These are phyloP conservation scores for Mallotus japonicus DNA, from an alignment of 441 rosid species.

Conservation along the genomic window DNA sequence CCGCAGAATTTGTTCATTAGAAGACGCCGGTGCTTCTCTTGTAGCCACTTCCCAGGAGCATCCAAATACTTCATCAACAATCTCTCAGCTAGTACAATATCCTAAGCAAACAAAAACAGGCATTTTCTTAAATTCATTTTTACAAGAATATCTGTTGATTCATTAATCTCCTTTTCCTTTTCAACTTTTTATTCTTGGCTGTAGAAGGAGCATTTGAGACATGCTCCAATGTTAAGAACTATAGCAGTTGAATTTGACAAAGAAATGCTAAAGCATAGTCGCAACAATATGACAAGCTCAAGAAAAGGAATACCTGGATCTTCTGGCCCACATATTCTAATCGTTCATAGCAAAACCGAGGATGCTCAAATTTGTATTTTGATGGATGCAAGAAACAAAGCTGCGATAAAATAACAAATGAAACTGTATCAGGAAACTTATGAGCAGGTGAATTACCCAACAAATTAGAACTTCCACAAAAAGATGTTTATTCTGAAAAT, in stretches of 20 bases:
- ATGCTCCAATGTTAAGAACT: neutral
- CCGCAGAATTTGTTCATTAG: conserved; percentile 95
- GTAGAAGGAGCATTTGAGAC: neutral
- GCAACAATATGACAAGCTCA: neutral
- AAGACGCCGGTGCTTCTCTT: conserved; percentile 78
- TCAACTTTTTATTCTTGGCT: neutral
- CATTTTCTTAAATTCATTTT: conserved; percentile 5
- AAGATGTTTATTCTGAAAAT: neutral
- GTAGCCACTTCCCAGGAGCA: conserved; percentile 88
- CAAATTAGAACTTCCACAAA: conserved; percentile 11
- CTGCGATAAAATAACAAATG: conserved; percentile 38
- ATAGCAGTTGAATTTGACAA: neutral
- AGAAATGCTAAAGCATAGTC: neutral
- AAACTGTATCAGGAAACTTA: conserved; percentile 22
- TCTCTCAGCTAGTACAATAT: conserved; percentile 88
- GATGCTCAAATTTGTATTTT: conserved; percentile 85
- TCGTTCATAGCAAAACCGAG: conserved; percentile 85
- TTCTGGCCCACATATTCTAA: conserved; percentile 91
- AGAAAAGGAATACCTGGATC: conserved; percentile 61
- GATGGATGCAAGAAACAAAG: conserved; percentile 97
- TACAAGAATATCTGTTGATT: neutral
- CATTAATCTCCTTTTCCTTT: neutral
- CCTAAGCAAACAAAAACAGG: conserved; percentile 36
- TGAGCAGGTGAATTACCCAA: neutral
- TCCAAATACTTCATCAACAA: conserved; percentile 88